Base-by-base conservation (phyloP, 2,329 filamentous ascomycete species). In the Ambrosiella cleistominuta region DNA sequence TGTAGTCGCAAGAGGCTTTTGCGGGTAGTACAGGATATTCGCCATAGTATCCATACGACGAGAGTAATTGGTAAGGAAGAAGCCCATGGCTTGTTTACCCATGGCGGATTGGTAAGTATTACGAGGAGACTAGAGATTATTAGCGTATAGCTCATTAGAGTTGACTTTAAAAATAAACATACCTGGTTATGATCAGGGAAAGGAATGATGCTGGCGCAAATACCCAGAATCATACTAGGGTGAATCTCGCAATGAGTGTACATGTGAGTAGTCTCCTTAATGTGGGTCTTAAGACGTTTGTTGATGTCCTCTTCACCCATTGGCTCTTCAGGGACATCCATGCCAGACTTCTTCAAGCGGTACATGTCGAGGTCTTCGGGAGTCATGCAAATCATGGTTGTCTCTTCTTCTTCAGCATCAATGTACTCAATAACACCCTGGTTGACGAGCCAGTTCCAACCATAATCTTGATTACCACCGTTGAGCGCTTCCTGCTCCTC, bases 81-180 rank as follows among this genome's bases (percentile, higher is more conserved):
- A 90, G 68, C 94, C 93, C 94, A 98, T 98, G 62, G 93, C 93
- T 79, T 98, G 93, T 73, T 98, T 98, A 75, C 94, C 93, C 93
- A 98, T 98, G 68, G 93, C 93, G 66, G 91, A 96, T 73, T 97
- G 91, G 71, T 96, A 98, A 3, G 91, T 97, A 69, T 98, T 98
- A 85, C 93, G 86, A 64, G 93, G 93, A 62, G 91, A 97, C 80
- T 94, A 67, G 53, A 15, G 8, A 17, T 12, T 42, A 64, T 75
- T 67, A 75, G 68, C 56, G 62, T 64, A 55, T 47, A 27, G 27
- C 27, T 27, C 27, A 27, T 27, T 27, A 5, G 27, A 27, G 27
- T 27, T 27, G 2, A 49, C 45, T 62, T 37, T 49, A 27, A 6
- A 40, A n/a, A 8, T 35, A 7, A 53, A 66, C 75, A 65, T 76